Base-by-base conservation (phyloP, 148 eudicot genomes). In the Linanthus parryae region DNA sequence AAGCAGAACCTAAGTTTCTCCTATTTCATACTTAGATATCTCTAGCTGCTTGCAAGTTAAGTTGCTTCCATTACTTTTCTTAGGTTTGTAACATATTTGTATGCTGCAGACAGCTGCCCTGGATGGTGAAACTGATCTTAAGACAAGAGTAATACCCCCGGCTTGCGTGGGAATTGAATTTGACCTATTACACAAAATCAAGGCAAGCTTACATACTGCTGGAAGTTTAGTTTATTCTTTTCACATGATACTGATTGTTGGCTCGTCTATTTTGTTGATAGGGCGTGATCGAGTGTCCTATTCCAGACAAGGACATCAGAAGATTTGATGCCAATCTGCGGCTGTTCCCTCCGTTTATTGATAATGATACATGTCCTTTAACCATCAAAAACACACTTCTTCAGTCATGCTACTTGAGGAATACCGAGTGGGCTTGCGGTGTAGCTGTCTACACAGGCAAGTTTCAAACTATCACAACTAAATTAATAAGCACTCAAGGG, bases 381-480 rank as follows among this genome's bases (percentile, higher is more conserved):
- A 87, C 96, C 63, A 92, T 87, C 20, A 87, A 84, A 66, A 87
- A 92, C 59, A 92, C 99, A 29, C 69, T 92, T 64, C 96, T 92
- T 58, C 99, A 92, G 48, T 92, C 99, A 59, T 92, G 99, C 85
- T 92, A 92, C 79, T 69, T 92, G 67, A 62, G 96, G 72, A 92
- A 92, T 61, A 92, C 91, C 52, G 96, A 92, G 72, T 92, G 99
- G 99, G 99, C 94, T 65, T 92, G 99, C 65, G 96, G 99, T 45
- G 99, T 87, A 66, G 96, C 99, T 52, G 68, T 92, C 57, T 92
- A 92, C 58, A 88, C 99, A 52, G 99, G 99, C 72, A 66, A 71
- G 84, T 73, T 28, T n/a, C 7, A 14, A 31, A 11, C 11, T 31
- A 31, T 11, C 35, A 31, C 5, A 31, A n/a, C n/a, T n/a, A n/a